These are phyloP conservation scores for Talaromyces islandicus DNA, from an alignment of 2,329 filamentous ascomycete species.

Conservation along the genomic window DNA sequence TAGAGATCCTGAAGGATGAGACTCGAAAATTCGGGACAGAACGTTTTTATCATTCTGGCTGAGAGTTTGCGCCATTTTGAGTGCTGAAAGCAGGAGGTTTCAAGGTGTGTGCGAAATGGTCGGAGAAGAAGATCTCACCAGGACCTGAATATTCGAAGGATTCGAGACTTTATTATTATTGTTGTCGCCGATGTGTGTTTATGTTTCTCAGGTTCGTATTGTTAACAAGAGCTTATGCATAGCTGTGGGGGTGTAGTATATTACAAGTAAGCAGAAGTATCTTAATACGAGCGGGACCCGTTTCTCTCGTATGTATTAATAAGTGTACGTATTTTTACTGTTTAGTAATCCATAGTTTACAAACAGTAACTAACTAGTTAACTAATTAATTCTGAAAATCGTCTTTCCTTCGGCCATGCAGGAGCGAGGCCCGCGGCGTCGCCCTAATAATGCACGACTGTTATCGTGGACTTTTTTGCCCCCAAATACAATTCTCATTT, in stretches of 20 bases:
- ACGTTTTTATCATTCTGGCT: background rate
- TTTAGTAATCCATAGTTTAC: background rate
- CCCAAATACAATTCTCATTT: background rate
- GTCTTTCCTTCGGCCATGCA: background rate
- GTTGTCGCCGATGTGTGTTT: background rate
- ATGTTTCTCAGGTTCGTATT: background rate
- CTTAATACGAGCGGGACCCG: background rate
- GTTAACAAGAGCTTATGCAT: background rate
- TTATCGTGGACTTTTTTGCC: background rate
- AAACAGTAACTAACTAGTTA: too few species aligned
- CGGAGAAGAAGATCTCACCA: background rate
- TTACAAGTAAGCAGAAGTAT: background rate
- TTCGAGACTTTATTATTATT: background rate
- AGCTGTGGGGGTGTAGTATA: background rate
- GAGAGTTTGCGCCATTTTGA: constrained; percentile 14
- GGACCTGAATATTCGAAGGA: background rate
- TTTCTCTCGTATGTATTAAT: background rate
- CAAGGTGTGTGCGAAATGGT: background rate
- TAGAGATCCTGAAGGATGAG: background rate
- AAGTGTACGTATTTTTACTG: background rate
- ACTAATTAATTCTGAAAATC: too few species aligned
- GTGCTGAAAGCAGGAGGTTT: background rate
- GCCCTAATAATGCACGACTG: background rate
- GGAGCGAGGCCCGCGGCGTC: background rate
- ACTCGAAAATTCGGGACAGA: background rate